These are phyloP conservation scores for Oldenlandia corymbosa DNA, from an alignment of 257 asterid species.

Conservation along the genomic window DNA sequence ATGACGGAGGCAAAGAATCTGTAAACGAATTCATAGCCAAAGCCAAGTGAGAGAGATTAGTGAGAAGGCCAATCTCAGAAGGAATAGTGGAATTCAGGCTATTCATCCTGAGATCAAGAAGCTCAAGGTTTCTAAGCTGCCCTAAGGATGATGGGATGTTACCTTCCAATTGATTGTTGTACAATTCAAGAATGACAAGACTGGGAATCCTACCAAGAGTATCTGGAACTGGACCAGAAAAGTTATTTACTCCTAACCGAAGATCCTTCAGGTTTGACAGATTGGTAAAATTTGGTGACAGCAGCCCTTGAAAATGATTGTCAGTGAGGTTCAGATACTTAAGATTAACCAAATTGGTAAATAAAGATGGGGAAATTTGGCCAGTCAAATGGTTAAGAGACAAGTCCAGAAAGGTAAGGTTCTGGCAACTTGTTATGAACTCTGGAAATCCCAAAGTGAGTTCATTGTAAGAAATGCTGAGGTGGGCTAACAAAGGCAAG, in stretches of 20 bases:
- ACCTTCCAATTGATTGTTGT: slow-evolving; percentile 50
- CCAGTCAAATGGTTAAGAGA: slow-evolving; percentile 49
- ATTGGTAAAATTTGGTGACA: slow-evolving; percentile 40
- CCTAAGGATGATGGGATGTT: slow-evolving; percentile 35
- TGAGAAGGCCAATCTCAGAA: slow-evolving; percentile 32
- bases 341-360: slow-evolving; percentile 40
- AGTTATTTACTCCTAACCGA: slow-evolving; percentile 31
- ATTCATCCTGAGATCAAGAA: slow-evolving; percentile 16
- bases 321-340: slow-evolving; percentile 41
- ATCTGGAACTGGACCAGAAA: slow-evolving; percentile 50
- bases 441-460: slow-evolving; percentile 49
- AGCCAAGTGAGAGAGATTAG: slow-evolving; percentile 29
- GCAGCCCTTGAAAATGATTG: slow-evolving; percentile 48
- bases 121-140: slow-evolving; percentile 27
- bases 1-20: slow-evolving; percentile 60
- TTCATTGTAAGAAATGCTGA: slow-evolving; percentile 40
- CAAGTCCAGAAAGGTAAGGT: slow-evolving; percentile 60
- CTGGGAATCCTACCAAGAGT: slow-evolving; percentile 27
- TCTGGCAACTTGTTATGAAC: slow-evolving; percentile 44
- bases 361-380: slow-evolving; percentile 49
- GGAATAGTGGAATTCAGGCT: slow-evolving; percentile 34
- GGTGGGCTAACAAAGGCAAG: slow-evolving; percentile 48
- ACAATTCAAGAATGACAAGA: slow-evolving; percentile 39
- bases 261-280: slow-evolving; percentile 46
- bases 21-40: slow-evolving; percentile 33